Conservation (phyloP, 108 stramenopile genomes). For the Mediolabrus comicus region DNA sequence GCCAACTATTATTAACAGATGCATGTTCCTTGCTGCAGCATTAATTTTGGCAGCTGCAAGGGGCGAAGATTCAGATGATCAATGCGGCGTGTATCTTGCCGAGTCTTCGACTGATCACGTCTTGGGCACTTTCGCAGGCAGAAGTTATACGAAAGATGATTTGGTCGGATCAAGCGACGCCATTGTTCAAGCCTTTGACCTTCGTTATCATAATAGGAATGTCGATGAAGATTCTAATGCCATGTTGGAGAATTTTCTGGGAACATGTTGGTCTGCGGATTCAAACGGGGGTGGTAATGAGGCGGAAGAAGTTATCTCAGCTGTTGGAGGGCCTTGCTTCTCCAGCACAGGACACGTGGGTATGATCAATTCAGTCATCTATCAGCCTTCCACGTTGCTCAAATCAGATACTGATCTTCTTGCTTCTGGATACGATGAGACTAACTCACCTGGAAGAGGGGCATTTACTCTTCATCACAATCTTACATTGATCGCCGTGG, state of each 20-base stretch:
- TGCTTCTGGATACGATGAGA: slow-evolving; percentile 38
- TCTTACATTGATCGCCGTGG: slow-evolving; percentile 23
- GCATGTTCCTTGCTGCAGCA: not conserved
- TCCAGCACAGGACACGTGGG: slow-evolving; percentile 44
- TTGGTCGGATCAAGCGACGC: slow-evolving; percentile 33
- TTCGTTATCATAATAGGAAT: slow-evolving; percentile 21
- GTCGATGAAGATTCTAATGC: not conserved
- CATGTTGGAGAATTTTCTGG: slow-evolving; percentile 26
- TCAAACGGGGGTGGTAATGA: slow-evolving; percentile 34
- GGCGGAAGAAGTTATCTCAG: slow-evolving; percentile 40
- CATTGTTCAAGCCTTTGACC: slow-evolving; percentile 39
- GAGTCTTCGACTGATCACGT: slow-evolving; percentile 44
- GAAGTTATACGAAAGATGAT: slow-evolving; percentile 28
- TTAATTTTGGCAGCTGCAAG: not conserved
- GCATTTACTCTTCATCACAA: slow-evolving; percentile 70
- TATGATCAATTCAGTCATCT: slow-evolving; percentile 42
- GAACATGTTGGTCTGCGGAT: slow-evolving; percentile 40
- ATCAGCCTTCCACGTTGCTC: slow-evolving; percentile 41
- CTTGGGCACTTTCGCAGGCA: slow-evolving; percentile 38
- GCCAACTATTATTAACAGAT: not conserved
- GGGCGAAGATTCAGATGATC: slow-evolving; percentile 6
- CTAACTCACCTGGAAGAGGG: slow-evolving; percentile 55
- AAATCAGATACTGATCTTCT: slow-evolving; percentile 39
- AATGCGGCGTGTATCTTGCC: slow-evolving; percentile 44
- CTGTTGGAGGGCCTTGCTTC: slow-evolving; percentile 45